Conservation (phyloP, 1,139 yeast genomes). For the Hansenula anomala region DNA sequence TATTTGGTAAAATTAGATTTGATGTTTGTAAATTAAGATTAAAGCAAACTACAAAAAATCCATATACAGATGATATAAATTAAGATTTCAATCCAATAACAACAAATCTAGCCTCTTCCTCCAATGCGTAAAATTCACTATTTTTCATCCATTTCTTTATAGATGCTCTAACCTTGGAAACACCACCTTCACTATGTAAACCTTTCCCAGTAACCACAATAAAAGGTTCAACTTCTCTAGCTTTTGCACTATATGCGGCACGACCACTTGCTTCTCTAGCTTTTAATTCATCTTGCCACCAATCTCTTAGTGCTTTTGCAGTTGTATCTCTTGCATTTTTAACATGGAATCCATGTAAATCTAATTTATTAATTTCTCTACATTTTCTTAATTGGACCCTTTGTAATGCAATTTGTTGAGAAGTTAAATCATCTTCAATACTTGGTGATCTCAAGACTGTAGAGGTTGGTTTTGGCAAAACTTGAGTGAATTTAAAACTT, state of each 20-base stretch:
- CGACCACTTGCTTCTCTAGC: constrained; percentile 36
- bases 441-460: neutral
- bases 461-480: neutral
- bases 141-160: constrained; percentile 31
- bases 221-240: constrained; percentile 33
- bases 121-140: constrained; percentile 34
- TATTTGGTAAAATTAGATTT: constrained; percentile 11
- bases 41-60: neutral
- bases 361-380: constrained; percentile 27
- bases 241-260: constrained; percentile 11
- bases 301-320: constrained; percentile 28
- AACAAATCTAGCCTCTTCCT: constrained; percentile 33
- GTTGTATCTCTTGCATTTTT: constrained; percentile 35
- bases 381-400: constrained; percentile 7
- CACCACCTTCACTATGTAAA: constrained; percentile 47
- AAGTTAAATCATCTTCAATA: constrained; percentile 3
- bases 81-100: constrained; percentile 32
- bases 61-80: constrained; percentile 1
- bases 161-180: constrained; percentile 34
- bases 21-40: constrained; percentile 15
- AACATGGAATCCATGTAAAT: constrained; percentile 44
- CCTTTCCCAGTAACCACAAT: constrained; percentile 54
- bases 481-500: neutral
- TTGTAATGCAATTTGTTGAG: constrained; percentile 5
- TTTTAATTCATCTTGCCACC: constrained; percentile 49